A percentile compares a stretch with the other conserved stretches of the same genome.
Conservation (phyloP, 495 filamentous ascomycete genomes). For the Hypoxylon trugodes region DNA sequence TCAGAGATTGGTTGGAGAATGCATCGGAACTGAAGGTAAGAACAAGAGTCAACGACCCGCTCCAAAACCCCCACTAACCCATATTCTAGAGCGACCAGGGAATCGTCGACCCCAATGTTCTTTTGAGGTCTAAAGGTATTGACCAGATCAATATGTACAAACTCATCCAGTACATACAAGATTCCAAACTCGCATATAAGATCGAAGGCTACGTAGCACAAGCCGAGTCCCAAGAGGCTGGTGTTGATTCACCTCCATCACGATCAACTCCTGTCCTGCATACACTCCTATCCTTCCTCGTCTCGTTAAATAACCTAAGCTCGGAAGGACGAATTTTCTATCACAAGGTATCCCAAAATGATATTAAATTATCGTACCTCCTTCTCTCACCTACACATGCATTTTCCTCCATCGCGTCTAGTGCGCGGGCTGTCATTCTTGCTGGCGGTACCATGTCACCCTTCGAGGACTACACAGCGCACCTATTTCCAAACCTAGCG, state of each 20-base stretch:
- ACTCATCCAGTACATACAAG: constrained; percentile 82
- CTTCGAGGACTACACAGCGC: constrained; percentile 84
- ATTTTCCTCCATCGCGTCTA: constrained; percentile 86
- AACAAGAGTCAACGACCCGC: neutral
- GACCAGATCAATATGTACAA: constrained; percentile 96
- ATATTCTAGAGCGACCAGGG: constrained; percentile 58
- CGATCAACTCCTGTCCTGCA: constrained; percentile 77
- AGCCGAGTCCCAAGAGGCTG: constrained; percentile 55
- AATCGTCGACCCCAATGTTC: constrained; percentile 66
- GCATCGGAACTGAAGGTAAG: constrained; percentile 53
- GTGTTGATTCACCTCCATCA: constrained; percentile 27
- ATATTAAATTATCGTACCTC: constrained; percentile 80
- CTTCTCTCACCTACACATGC: constrained; percentile 93
- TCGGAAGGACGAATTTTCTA: constrained; percentile 89
- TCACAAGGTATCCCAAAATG: constrained; percentile 56
- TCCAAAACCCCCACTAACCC: neutral
- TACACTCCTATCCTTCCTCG: constrained; percentile 82
- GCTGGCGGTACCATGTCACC: constrained; percentile 98
- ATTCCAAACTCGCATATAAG: constrained; percentile 94
- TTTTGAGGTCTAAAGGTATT: constrained; percentile 85
- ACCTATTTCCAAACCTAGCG: constrained; percentile 82
- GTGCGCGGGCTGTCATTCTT: constrained; percentile 87
- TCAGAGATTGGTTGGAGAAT: constrained; percentile 70
- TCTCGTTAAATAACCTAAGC: constrained; percentile 86
- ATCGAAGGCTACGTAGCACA: constrained; percentile 85